Percentiles rank a stretch among this genome's conserved stretches.
These are phyloP conservation scores for Aspergillus niger DNA, from an alignment of 2,329 filamentous ascomycete genomes.

Conservation along the genomic window DNA sequence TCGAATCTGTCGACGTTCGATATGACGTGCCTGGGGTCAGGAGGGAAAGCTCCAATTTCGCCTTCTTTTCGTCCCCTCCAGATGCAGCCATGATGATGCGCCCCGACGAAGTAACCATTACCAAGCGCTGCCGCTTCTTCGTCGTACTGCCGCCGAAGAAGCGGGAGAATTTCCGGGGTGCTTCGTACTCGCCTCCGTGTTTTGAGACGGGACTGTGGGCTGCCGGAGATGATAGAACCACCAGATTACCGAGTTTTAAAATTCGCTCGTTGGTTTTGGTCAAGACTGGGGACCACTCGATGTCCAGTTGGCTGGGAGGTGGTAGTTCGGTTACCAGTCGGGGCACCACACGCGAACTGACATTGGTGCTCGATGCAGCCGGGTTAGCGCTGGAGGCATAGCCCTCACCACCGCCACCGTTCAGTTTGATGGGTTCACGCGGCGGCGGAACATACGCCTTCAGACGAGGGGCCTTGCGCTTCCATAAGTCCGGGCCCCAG, in stretches of 20 bases:
- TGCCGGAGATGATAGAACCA: constrained; percentile 77
- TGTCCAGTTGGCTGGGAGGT: constrained; percentile 93
- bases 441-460: constrained; percentile 78
- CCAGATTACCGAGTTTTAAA: constrained; percentile 85
- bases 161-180: constrained; percentile 79
- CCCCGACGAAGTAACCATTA: constrained; percentile 91
- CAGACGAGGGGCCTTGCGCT: constrained; percentile 81
- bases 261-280: constrained; percentile 91
- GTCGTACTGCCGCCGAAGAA: constrained; percentile 90
- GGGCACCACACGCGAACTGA: constrained; percentile 62
- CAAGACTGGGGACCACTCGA: constrained; percentile 96
- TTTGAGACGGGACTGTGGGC: constrained; percentile 73
- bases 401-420: constrained; percentile 49
- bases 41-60: constrained; percentile 89
- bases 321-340: constrained; percentile 92
- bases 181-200: constrained; percentile 67
- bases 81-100: constrained; percentile 87
- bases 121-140: constrained; percentile 89
- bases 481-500: constrained; percentile 86
- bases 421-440: constrained; percentile 77
- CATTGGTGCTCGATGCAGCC: constrained; percentile 45
- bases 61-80: constrained; percentile 92
- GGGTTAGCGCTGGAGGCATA: constrained; percentile 47
- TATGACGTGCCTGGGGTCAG: constrained; percentile 73
- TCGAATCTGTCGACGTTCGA: constrained; percentile 79